phyloP scores from a whole-genome alignment of 2,329 filamentous ascomycete genomes.

The Periconia sp. region DNA sequence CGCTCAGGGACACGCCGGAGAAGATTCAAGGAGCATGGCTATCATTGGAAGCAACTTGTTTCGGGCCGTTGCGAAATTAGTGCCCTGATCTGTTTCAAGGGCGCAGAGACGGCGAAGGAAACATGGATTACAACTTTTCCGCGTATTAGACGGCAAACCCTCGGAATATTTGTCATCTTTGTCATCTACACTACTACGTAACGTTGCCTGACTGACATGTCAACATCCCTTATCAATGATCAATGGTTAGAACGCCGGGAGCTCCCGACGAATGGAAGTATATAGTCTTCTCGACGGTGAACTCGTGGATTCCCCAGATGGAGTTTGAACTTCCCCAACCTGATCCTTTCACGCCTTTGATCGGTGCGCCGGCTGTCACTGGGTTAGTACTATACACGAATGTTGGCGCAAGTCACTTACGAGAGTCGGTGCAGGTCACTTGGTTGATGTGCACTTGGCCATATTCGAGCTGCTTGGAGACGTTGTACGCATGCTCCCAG shows the following conservation, averaged over 20 bases:
- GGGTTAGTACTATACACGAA: background rate
- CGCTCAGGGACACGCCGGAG: too few relatives aligned
- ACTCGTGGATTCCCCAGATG: conserved; percentile 26
- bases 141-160: too few relatives aligned
- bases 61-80: too few relatives aligned
- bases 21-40: too few relatives aligned
- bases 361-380: conserved; percentile 12
- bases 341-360: conserved; percentile 21
- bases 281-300: conserved; percentile 19
- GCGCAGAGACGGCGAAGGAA: too few relatives aligned
- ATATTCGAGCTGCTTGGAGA: conserved; percentile 56
- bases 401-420: background rate
- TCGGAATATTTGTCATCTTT: too few relatives aligned
- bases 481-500: conserved; percentile 51
- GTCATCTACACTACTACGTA: too few relatives aligned
- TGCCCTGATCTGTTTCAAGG: too few relatives aligned
- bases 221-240: too few relatives aligned
- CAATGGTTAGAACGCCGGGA: background rate
- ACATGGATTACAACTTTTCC: too few relatives aligned
- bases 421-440: conserved; percentile 10
- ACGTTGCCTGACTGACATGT: too few relatives aligned
- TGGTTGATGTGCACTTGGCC: conserved; percentile 49
- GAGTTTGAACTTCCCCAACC: conserved; percentile 24
- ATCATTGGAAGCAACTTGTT: too few relatives aligned
- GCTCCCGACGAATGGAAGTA: conserved; percentile 14